phyloP scores from a whole-genome alignment of 192 early-diverging fungal genomes.

The Ambispora gerdemannii region DNA sequence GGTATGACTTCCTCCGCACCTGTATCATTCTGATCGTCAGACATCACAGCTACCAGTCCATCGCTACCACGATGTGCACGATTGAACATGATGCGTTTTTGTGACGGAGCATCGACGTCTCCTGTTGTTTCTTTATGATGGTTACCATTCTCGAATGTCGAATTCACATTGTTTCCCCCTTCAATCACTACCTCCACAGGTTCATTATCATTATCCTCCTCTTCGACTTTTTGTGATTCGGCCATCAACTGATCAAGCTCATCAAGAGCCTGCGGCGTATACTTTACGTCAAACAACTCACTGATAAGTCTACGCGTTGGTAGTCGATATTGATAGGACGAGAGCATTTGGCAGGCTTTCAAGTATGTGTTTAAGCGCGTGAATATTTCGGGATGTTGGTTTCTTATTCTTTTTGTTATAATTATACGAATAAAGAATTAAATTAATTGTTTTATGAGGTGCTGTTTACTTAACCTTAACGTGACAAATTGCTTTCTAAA shows the following conservation, averaged over 20 bases:
- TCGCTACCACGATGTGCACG: conserved; percentile 25
- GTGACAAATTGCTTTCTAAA: no score
- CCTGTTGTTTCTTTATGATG: not conserved
- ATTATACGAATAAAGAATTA: conserved; percentile 14
- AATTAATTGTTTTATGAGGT: conserved; percentile 5
- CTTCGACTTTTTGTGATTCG: not conserved
- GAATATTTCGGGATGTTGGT: conserved; percentile 61
- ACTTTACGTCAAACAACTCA: conserved; percentile 73
- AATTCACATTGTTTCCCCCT: not conserved
- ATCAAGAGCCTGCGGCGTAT: conserved; percentile 44
- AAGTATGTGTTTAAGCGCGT: conserved; percentile 51
- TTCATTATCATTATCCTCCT: no score
- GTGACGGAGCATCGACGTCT: not conserved
- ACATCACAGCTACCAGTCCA: conserved; percentile 24
- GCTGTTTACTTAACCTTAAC: no score
- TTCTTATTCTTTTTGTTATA: conserved; percentile 50
- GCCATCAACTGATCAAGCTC: conserved; percentile 40
- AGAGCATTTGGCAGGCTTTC: conserved; percentile 58
- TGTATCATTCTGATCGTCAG: conserved; percentile 10
- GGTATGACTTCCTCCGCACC: conserved; percentile 21
- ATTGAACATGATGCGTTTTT: no score
- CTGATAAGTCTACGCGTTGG: conserved; percentile 68
- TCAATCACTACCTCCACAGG: not conserved
- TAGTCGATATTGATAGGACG: conserved; percentile 68
- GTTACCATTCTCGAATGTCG: not conserved